A percentile compares a stretch with the other conserved stretches of the same genome.
Conservation (phyloP, 495 filamentous ascomycete genomes). For the Tetracladium marchalianum region DNA sequence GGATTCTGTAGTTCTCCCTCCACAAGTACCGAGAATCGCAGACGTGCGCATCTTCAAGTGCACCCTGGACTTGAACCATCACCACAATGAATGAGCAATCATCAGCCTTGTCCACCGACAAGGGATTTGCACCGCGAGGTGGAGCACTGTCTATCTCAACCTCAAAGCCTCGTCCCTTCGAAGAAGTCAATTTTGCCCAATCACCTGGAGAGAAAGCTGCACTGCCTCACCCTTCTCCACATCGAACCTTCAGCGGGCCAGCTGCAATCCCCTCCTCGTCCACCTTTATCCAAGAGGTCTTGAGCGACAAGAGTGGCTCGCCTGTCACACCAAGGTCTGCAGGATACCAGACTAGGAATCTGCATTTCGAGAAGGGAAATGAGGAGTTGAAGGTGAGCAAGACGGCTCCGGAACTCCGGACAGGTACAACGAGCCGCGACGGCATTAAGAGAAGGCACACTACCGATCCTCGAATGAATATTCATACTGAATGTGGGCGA, state of each 20-base stretch:
- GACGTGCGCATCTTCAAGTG: not conserved
- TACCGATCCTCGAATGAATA: conserved; percentile 4
- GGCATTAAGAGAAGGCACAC: conserved; percentile 8
- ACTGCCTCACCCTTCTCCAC: conserved; percentile 1
- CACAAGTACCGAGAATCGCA: too few relatives aligned
- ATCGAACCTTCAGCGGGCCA: conserved; percentile 1
- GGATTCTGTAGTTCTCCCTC: too few relatives aligned
- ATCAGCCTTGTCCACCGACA: not conserved
- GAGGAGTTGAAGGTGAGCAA: not conserved
- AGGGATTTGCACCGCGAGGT: not conserved
- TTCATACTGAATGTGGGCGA: conserved; percentile 15
- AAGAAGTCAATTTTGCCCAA: not conserved
- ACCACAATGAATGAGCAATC: conserved; percentile 1
- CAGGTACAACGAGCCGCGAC: not conserved
- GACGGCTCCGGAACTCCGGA: not conserved
- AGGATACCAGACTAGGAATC: not conserved
- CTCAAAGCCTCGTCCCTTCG: not conserved
- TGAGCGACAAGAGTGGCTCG: not conserved
- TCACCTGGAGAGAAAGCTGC: not conserved
- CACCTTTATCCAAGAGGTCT: not conserved
- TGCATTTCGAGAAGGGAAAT: not conserved
- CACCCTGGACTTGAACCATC: not conserved
- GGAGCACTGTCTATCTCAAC: conserved; percentile 2
- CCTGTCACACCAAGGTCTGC: conserved; percentile 1
- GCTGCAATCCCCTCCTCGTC: not conserved